Evolutionary conservation across 257 asterid genomes (phyloP), one percentile per base, ranked within the genome.

Genomic region (Marsdenia floribunda): DNA sequence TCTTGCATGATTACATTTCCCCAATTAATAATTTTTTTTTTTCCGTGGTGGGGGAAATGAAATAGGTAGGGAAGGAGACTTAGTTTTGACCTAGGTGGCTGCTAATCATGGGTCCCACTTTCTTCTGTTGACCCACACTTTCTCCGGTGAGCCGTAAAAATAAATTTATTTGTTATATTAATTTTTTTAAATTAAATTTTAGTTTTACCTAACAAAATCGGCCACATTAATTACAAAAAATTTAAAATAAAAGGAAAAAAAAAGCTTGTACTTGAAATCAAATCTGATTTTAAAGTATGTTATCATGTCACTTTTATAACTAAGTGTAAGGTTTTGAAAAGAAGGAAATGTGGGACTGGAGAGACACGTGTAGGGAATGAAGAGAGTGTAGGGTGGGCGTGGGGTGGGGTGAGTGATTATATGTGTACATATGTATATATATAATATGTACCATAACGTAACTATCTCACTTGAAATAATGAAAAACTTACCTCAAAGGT

Each of bases 41-140:
- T 6, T 55, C n/a, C 21, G 19, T 35, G 40, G 3, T 19, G 59
- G 77, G 66, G 76, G 11, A 49, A 61, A 3, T 2, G 8, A 44
- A 44, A 6, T 53, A 24, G 21, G 21, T 53, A 53, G 59, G 44
- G 3, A 21, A 16, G 4, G 35, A 47, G 63, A 83, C 83, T 71
- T 57, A 37, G 88, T 81, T 80, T 81, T 85, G 89, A 85, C 90
- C 91, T 84, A 70, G 90, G 72, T 73, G 79, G 81, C 73, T 83
- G 83, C 83, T 82, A 79, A 75, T 64, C 38, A 38, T 37, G 64
- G 81, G 87, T 3, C 74, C 86, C 81, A 21, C 75, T 24, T 38
- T 5, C 10, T 54, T 82, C 77, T 78, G 82, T 87, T 77, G 90
- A 82, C 88, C 88, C 85, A 69, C 61, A 13, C 2, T 22, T 49